Conservation (phyloP, 345 rosid species). For the Eucalyptus pumila region DNA sequence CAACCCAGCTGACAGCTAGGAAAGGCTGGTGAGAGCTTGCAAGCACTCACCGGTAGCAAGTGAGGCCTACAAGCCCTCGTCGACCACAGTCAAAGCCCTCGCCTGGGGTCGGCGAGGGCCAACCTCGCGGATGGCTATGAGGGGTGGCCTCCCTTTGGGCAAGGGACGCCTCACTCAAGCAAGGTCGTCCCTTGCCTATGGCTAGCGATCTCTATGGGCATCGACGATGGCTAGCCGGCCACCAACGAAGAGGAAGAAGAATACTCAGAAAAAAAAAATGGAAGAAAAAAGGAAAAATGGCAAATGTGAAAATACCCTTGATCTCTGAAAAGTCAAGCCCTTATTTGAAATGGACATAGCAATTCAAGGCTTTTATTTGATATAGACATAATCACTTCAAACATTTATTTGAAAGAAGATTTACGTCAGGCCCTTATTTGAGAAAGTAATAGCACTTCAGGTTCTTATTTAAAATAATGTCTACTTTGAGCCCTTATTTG, state of each 20-base stretch:
- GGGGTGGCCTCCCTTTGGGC: no score
- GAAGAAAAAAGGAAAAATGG: no score
- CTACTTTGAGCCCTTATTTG: accelerated
- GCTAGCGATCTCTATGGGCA: accelerated
- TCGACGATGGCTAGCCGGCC: accelerated
- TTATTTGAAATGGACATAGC: no score
- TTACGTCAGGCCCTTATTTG: accelerated
- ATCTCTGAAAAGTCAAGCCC: no score
- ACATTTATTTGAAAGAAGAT: accelerated
- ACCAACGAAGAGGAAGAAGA: no score
- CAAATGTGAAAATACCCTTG: no score
- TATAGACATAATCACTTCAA: no score
- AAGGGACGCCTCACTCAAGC: no score
- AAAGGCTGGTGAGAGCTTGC: no score
- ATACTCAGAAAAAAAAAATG: accelerated
- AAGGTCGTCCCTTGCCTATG: accelerated
- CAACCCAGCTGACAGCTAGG: accelerated
- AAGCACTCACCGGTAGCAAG: accelerated
- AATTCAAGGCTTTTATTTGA: accelerated
- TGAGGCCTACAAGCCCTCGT: no score
- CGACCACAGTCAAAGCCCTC: accelerated
- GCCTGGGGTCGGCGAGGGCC: accelerated
- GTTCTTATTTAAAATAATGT: no score
- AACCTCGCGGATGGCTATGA: accelerated
- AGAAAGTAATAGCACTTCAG: accelerated